Conservation (phyloP, 192 early-diverging fungal species). For the Coemansia sp. region DNA sequence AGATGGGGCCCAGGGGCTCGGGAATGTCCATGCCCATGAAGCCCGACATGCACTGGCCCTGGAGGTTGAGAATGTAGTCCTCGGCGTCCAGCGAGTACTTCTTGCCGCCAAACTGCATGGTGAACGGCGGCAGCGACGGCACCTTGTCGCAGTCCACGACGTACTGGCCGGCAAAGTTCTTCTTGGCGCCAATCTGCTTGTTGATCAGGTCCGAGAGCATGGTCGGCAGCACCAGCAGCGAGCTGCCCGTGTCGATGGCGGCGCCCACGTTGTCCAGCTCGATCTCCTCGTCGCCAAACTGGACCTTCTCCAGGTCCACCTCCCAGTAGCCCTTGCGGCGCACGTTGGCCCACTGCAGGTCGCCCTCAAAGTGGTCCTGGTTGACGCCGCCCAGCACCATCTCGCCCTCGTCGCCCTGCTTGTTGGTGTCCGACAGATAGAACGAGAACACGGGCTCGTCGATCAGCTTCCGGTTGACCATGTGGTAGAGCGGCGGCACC, state of each 20-base stretch:
- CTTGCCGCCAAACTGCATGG: constrained; percentile 72
- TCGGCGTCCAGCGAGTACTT: constrained; percentile 58
- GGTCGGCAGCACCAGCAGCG: constrained; percentile 75
- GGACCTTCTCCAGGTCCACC: constrained; percentile 75
- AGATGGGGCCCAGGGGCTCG: constrained; percentile 67
- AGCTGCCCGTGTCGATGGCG: constrained; percentile 91
- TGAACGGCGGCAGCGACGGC: constrained; percentile 67
- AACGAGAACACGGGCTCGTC: constrained; percentile 88
- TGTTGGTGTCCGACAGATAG: constrained; percentile 73
- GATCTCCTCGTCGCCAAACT: constrained; percentile 74
- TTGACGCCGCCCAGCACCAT: constrained; percentile 87
- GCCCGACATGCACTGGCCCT: constrained; percentile 66
- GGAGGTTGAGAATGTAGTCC: constrained; percentile 65
- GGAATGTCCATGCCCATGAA: constrained; percentile 96
- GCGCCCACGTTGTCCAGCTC: constrained; percentile 63
- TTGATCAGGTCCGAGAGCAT: constrained; percentile 85
- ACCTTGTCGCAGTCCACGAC: constrained; percentile 74
- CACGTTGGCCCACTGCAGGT: constrained; percentile 78
- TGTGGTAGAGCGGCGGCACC: constrained; percentile 93
- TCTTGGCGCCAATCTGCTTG: constrained; percentile 84
- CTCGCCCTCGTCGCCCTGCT: constrained; percentile 64
- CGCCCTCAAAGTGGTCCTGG: constrained; percentile 65
- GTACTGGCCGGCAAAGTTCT: constrained; percentile 89
- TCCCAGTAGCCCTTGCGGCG: constrained; percentile 97
- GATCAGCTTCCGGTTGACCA: constrained; percentile 77